phyloP scores from a whole-genome alignment of 164 flowering plant genomes.

The Vitis rotundifolia region DNA sequence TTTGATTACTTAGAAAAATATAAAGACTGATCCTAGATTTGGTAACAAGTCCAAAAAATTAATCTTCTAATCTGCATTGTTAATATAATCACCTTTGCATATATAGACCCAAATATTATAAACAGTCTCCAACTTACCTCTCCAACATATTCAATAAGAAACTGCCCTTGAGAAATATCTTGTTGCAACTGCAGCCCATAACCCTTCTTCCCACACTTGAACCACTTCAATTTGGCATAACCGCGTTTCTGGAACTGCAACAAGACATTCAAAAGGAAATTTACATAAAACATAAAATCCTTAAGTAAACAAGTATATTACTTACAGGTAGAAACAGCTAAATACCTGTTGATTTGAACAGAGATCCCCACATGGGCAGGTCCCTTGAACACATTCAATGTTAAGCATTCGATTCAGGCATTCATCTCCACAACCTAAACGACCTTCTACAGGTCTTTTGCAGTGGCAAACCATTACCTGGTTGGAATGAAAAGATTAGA shows the following conservation, averaged over 20 bases:
- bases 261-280: slow-evolving; percentile 4
- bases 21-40: no score
- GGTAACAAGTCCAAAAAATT: no score
- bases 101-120: not conserved
- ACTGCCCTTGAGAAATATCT: slow-evolving; percentile 66
- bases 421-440: slow-evolving; percentile 80
- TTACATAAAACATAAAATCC: not conserved
- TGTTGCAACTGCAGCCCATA: slow-evolving; percentile 75
- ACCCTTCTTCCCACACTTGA: slow-evolving; percentile 87
- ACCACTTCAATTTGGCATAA: slow-evolving; percentile 65
- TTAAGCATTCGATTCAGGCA: slow-evolving; percentile 95
- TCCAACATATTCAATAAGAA: slow-evolving; percentile 97
- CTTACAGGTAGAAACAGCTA: slow-evolving; percentile 1
- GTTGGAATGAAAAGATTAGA: slow-evolving; percentile 10
- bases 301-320: not conserved
- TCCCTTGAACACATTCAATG: slow-evolving; percentile 88
- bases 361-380: slow-evolving; percentile 92
- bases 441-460: slow-evolving; percentile 63
- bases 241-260: slow-evolving; percentile 88
- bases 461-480: slow-evolving; percentile 99
- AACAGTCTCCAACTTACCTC: slow-evolving; percentile 55
- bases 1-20: no score
- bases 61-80: not conserved
- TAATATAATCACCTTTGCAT: not conserved
- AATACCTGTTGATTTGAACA: slow-evolving; percentile 95